Evolutionary conservation across 2,329 filamentous ascomycete species (phyloP).

Genomic region (Exophiala bonariae): DNA sequence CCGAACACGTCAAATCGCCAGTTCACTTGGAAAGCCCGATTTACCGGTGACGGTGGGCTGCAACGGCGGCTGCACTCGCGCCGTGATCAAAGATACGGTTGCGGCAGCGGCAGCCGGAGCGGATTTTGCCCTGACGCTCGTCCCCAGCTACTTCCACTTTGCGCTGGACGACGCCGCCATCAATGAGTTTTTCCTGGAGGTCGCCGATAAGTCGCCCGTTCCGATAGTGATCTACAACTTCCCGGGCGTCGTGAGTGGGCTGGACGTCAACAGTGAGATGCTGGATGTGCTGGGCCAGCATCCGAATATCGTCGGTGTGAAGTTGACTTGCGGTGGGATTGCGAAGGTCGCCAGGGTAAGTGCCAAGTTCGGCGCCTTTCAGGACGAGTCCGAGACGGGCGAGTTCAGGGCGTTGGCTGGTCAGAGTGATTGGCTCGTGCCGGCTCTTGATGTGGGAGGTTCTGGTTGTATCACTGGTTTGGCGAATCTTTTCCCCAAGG

Average conservation of each 20-base stretch:
- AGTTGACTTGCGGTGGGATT: slow-evolving; percentile 60
- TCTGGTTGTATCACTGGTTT: slow-evolving; percentile 64
- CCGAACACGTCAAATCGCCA: slow-evolving; percentile 38
- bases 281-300: slow-evolving; percentile 58
- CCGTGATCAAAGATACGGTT: slow-evolving; percentile 66
- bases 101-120: slow-evolving; percentile 69
- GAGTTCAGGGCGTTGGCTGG: slow-evolving; percentile 43
- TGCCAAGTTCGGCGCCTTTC: slow-evolving; percentile 34
- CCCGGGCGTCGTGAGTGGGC: slow-evolving; percentile 63
- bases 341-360: slow-evolving; percentile 44
- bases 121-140: slow-evolving; percentile 72
- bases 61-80: slow-evolving; percentile 69
- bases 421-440: slow-evolving; percentile 51
- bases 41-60: slow-evolving; percentile 73
- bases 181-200: slow-evolving; percentile 64
- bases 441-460: slow-evolving; percentile 58
- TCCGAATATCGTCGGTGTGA: slow-evolving; percentile 66
- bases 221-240: slow-evolving; percentile 72
- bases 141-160: slow-evolving; percentile 71
- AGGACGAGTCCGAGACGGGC: slow-evolving; percentile 8
- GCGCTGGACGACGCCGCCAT: slow-evolving; percentile 62
- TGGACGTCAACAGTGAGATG: slow-evolving; percentile 67
- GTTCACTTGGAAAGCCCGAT: slow-evolving; percentile 53
- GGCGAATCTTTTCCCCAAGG: slow-evolving; percentile 61
- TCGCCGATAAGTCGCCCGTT: slow-evolving; percentile 60